A percentile compares a stretch with the other conserved stretches of the same genome.
Evolutionary conservation across 202 grass and related monocot species (phyloP).

Genomic region (Eragrostis tef): DNA sequence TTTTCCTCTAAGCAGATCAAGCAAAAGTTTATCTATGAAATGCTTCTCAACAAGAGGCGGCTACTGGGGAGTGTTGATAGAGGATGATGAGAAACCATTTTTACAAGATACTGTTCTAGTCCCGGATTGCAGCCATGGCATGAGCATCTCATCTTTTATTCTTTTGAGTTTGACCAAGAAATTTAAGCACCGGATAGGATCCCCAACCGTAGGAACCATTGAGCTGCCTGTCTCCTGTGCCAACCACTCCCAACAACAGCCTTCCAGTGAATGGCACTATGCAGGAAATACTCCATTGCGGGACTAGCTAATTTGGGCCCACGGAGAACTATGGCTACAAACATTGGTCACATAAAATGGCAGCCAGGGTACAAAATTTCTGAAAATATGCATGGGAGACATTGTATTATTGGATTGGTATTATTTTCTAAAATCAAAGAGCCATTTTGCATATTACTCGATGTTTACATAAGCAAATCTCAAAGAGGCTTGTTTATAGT

Average conservation of each 20-base stretch:
- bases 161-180: conserved; percentile 12
- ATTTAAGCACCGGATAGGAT: conserved; percentile 10
- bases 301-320: background rate
- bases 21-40: background rate
- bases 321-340: conserved; percentile 36
- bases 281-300: background rate
- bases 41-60: conserved; percentile 11
- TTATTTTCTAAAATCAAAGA: conserved; percentile 13
- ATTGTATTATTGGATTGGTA: conserved; percentile 6
- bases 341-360: background rate
- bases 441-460: conserved; percentile 25
- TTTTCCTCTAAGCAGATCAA: background rate
- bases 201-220: background rate
- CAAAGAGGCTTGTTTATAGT: conserved; percentile 22
- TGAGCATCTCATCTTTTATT: background rate
- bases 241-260: conserved; percentile 18
- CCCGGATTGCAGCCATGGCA: conserved; percentile 10
- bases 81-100: conserved; percentile 19
- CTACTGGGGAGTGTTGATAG: background rate
- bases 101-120: conserved; percentile 6
- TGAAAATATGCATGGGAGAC: background rate
- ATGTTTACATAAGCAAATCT: conserved; percentile 17
- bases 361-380: conserved; percentile 19
- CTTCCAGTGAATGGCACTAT: background rate
- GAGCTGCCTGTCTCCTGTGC: background rate